Evolutionary conservation across 2,329 filamentous ascomycete genomes (phyloP), one percentile per base, ranked within the genome.

Genomic region (Waltergamsia citrina): DNA sequence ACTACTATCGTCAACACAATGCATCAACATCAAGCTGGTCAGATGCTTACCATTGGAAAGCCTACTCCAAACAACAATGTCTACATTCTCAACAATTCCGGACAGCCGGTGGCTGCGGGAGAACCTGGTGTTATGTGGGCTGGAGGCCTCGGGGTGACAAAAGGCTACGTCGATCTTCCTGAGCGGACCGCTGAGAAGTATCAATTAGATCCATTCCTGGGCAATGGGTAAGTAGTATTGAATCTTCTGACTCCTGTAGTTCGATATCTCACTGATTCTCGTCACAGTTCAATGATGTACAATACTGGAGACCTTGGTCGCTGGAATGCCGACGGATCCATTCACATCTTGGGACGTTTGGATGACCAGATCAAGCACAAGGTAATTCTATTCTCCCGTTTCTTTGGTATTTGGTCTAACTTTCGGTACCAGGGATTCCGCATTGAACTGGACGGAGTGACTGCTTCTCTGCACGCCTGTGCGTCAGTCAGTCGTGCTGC

Each of bases 341-440:
- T 78, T 24, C 61, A 72, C 28, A 71, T 68, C 16, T 61, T 74
- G 22, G 72, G 74, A 4, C 64, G 73, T 23, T 60, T 60, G n/a
- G 74, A 78, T 42, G 72, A 77, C 39, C 74, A 78, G 45, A 67
- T 78, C 38, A 78, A 78, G 51, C 63, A 78, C 46, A 73, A 74
- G 20, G 29, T 32, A 21, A 12, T 18, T 3, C 17, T 10, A 8
- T 20, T 20, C 32, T 18, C 25, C 28, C 23, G 9, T 15, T 27
- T 21, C 18, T 31, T 7, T 18, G n/a, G 14, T 18, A n/a, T 22
- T 15, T 20, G 16, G 15, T 24, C 24, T 38, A 21, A 36, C 26
- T 28, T n/a, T 25, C 34, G 59, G 8, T 3, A 27, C n/a, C 29
- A 32, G 62, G 72, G 73, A 7, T 76, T 77, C 47, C 68, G 74